Percentiles rank a stretch among this genome's conserved stretches.
phyloP scores from a whole-genome alignment of 495 filamentous ascomycete genomes.

The Penicillium simplicissimum region DNA sequence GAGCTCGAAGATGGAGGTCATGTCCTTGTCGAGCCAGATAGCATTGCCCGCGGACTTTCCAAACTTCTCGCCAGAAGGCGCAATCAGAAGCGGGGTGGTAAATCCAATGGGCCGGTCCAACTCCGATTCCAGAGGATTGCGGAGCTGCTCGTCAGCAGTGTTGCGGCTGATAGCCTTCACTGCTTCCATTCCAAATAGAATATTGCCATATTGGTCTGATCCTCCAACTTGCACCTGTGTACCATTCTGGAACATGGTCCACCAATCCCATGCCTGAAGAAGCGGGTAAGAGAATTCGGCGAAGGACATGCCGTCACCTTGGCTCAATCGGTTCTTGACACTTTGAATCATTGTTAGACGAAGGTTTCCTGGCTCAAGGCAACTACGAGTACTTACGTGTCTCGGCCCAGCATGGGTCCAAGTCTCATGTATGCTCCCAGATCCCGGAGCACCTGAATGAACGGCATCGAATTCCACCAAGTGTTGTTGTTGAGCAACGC shows the following conservation, averaged over 20 bases:
- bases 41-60: conserved; percentile 96
- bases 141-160: conserved; percentile 31
- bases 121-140: conserved; percentile 33
- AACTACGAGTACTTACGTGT: conserved; percentile 65
- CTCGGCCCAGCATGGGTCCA: conserved; percentile 82
- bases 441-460: conserved; percentile 70
- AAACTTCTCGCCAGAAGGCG: conserved; percentile 83
- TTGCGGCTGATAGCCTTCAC: conserved; percentile 69
- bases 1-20: conserved; percentile 81
- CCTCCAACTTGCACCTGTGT: conserved; percentile 88
- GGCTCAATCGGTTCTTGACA: conserved; percentile 77
- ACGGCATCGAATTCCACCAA: conserved; percentile 71
- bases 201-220: conserved; percentile 96
- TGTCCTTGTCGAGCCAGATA: conserved; percentile 81
- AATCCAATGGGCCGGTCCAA: conserved; percentile 69
- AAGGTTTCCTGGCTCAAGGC: not conserved
- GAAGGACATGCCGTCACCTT: conserved; percentile 88
- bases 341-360: conserved; percentile 44
- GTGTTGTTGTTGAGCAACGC: conserved; percentile 73
- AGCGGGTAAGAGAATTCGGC: conserved; percentile 92
- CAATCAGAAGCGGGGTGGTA: conserved; percentile 86
- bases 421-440: conserved; percentile 73
- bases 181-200: conserved; percentile 84
- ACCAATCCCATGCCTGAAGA: conserved; percentile 98
- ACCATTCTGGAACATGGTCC: conserved; percentile 67